phyloP scores from a whole-genome alignment of 805 yeast genomes.

The Candida sithepensis region DNA sequence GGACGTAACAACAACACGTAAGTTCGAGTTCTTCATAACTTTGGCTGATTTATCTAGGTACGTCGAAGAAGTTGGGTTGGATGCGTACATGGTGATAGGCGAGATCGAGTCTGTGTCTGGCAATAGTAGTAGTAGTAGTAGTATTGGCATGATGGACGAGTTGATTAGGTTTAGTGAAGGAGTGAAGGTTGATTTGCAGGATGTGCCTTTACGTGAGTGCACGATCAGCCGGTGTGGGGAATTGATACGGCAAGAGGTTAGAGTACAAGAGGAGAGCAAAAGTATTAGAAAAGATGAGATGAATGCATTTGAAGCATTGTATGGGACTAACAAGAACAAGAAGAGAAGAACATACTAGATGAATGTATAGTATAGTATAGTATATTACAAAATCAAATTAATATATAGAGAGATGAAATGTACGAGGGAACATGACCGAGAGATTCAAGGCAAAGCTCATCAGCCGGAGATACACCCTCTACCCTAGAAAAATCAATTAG shows the following conservation, averaged over 20 bases:
- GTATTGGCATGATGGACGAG: not conserved
- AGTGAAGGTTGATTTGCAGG: conserved; percentile 14
- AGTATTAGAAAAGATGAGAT: conserved; percentile 1
- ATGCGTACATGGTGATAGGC: conserved; percentile 23
- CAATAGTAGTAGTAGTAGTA: too few species aligned
- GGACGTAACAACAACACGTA: conserved; percentile 1
- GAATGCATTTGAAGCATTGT: conserved; percentile 21
- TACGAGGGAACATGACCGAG: conserved; percentile 50
- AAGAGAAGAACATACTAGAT: not conserved
- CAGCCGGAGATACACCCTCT: conserved; percentile 54
- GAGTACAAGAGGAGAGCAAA: not conserved
- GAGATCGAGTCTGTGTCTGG: conserved; percentile 11
- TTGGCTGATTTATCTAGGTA: conserved; percentile 17
- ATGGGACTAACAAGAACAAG: conserved; percentile 7
- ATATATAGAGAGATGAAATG: conserved; percentile 18
- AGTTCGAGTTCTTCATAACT: conserved; percentile 23
- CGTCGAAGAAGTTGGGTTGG: conserved; percentile 7
- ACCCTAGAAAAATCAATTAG: not conserved
- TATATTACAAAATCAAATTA: not conserved
- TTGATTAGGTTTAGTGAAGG: conserved; percentile 14
- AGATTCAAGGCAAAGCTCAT: conserved; percentile 41
- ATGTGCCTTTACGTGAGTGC: conserved; percentile 14
- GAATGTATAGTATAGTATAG: too few species aligned
- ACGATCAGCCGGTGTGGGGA: conserved; percentile 25
- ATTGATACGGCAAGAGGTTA: conserved; percentile 5